Conservation (phyloP, 1,284 basidiomycete species). For the Ustilago shanxiensis region DNA sequence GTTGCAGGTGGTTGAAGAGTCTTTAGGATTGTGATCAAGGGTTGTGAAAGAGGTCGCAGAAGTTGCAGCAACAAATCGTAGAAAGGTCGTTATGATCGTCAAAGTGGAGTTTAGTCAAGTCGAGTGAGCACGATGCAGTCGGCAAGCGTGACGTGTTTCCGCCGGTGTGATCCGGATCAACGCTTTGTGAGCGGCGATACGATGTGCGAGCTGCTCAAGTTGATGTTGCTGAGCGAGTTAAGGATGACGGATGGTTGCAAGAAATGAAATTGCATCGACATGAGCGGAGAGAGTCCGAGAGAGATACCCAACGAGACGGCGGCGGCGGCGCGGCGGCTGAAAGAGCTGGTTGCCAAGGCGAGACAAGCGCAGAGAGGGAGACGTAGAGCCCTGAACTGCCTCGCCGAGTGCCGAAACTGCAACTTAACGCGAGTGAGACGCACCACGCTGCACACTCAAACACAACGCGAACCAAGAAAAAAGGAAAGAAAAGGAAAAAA, state of each 20-base stretch:
- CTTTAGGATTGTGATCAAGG: background rate
- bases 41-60: too few species aligned
- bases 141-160: background rate
- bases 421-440: slow-evolving; percentile 2
- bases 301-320: background rate
- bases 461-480: background rate
- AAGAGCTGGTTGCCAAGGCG: slow-evolving; percentile 1
- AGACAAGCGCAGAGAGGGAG: background rate
- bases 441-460: background rate
- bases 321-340: background rate
- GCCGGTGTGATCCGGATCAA: background rate
- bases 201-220: background rate
- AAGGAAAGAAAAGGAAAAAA: background rate
- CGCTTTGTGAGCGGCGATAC: background rate
- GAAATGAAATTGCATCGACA: too few species aligned
- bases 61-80: background rate
- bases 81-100: background rate
- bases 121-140: background rate
- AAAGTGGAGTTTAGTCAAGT: background rate
- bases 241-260: background rate
- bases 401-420: slow-evolving; percentile 1
- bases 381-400: background rate
- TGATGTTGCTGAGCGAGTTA: background rate
- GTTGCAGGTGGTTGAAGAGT: too few species aligned
- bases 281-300: too few species aligned